Conservation (phyloP, 2,329 filamentous ascomycete genomes). For the Nigrograna mackinnonii region DNA sequence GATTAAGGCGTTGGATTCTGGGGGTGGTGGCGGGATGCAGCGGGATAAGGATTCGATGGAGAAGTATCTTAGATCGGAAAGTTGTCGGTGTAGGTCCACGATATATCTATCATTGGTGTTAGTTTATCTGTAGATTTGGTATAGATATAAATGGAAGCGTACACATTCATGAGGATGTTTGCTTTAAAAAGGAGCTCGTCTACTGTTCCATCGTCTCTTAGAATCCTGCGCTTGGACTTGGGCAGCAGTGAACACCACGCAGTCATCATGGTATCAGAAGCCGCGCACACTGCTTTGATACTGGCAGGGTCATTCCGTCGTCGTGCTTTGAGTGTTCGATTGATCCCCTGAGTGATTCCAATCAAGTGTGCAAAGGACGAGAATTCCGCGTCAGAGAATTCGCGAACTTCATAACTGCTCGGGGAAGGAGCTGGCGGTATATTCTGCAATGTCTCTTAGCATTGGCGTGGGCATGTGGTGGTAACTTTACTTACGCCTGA, state of each 20-base stretch:
- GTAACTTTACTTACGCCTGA: conserved; percentile 20
- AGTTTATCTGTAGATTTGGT: background rate
- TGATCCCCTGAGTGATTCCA: conserved; percentile 74
- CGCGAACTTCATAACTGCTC: conserved; percentile 71
- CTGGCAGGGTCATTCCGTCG: conserved; percentile 12
- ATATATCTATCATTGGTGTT: conserved; percentile 15
- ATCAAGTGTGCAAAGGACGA: conserved; percentile 84
- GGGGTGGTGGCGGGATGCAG: conserved; percentile 25
- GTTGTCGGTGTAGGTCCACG: conserved; percentile 22
- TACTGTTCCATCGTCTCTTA: conserved; percentile 68
- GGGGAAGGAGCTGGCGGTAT: conserved; percentile 52
- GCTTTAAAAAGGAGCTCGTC: conserved; percentile 91
- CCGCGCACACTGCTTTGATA: conserved; percentile 13
- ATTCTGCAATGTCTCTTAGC: conserved; percentile 8
- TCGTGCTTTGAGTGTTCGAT: conserved; percentile 62
- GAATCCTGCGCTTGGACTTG: conserved; percentile 65
- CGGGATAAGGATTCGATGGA: conserved; percentile 21
- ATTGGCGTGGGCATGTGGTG: background rate
- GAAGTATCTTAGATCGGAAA: conserved; percentile 18
- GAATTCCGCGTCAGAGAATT: conserved; percentile 74
- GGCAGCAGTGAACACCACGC: conserved; percentile 82
- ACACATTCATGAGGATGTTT: conserved; percentile 24
- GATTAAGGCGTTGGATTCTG: conserved; percentile 7
- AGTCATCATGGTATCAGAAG: conserved; percentile 57
- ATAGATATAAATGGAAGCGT: conserved; percentile 4